Evolutionary conservation across 139 green algal species (phyloP), one percentile per base, ranked within the genome.

Genomic region (Ostreobium quekettii): DNA sequence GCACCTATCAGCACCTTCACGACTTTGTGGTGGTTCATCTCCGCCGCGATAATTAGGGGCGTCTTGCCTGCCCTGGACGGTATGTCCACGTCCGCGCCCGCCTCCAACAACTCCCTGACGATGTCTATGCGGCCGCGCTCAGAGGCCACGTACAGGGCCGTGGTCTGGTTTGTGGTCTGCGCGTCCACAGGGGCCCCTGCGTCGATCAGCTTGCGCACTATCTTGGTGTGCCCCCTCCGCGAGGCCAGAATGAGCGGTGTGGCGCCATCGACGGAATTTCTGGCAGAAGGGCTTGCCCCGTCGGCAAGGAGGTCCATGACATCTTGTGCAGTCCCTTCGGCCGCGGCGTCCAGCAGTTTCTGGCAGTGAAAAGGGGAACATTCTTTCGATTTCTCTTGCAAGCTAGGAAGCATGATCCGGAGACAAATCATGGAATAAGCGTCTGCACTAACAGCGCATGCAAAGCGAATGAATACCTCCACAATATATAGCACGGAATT

Each of bases 221-320:
- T 39, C n/a, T 39, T 39, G 5, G 58, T 8, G 26, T 65, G 42
- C 4, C 4, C 11, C 47, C 47, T 65, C 26, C 47, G 42, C 24
- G 58, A 37, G 19, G 58, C 58, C 28, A 65, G 26, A n/a, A 65
- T 65, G 8, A 65, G 28, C 33, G 58, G 58, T n/a, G 58, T 65
- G 4, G 47, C 58, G 11, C 58, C 58, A 42, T 32, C 47, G 6
- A 4, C 6, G 4, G 58, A 48, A 28, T n/a, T 65, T 22, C 28
- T 65, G 26, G 42, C 26, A 37, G 47, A 6, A 65, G 24, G 33
- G 4, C 33, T 35, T 11, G 33, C 58, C 47, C 47, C 58, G 4
- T 65, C 58, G n/a, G n/a, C n/a, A n/a, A n/a, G n/a, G n/a, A n/a
- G n/a, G n/a, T n/a, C n/a, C n/a, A n/a, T n/a, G n/a, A n/a, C n/a